Evolutionary conservation across 208 protist genomes (phyloP), one percentile per base, ranked within the genome.

Genomic region (Herpetomonas samuelpessoai): DNA sequence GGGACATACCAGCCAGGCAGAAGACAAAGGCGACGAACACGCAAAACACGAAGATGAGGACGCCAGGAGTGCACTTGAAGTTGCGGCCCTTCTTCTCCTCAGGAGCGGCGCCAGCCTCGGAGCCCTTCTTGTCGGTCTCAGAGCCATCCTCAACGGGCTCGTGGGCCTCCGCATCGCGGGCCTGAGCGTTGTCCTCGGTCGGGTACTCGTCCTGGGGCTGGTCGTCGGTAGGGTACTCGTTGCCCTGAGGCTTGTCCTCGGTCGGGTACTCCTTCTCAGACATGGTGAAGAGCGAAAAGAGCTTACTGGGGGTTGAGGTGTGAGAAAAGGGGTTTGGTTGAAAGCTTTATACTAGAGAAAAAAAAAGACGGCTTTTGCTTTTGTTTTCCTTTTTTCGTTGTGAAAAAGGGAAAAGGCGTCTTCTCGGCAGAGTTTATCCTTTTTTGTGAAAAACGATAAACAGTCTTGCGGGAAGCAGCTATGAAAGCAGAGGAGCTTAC

Each of bases 1-100:
- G 27, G 18, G 76, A 53, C 39, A 79, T 83, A 56, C 68, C 76
- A 46, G 65, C 76, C n/a, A 75, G 50, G 65, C 71, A 72, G n/a
- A 83, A 59, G 51, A 75, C 71, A 46, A 78, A 79, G 26, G 58
- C 76, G 39, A 31, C 54, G 41, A 83, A 68, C 49, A 69, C 62
- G 44, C 61, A 48, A 58, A 79, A 57, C 35, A 67, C 57, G 53
- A 79, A 83, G 62, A 83, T 28, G 47, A 83, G 55, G 19, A 76
- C 65, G 31, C 57, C 56, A 22, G 75, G 60, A 58, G 63, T 68
- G 44, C 76, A 48, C 50, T 63, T 61, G 19, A 26, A 31, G 18
- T 57, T 25, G n/a, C 24, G 14, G 10, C 35, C 12, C 35, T 41
- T 41, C 65, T 65, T 73, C 28, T 49, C 44, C 48, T 57, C 27